phyloP scores from a whole-genome alignment of 305 asterid genomes.

The Rubia balearica region DNA sequence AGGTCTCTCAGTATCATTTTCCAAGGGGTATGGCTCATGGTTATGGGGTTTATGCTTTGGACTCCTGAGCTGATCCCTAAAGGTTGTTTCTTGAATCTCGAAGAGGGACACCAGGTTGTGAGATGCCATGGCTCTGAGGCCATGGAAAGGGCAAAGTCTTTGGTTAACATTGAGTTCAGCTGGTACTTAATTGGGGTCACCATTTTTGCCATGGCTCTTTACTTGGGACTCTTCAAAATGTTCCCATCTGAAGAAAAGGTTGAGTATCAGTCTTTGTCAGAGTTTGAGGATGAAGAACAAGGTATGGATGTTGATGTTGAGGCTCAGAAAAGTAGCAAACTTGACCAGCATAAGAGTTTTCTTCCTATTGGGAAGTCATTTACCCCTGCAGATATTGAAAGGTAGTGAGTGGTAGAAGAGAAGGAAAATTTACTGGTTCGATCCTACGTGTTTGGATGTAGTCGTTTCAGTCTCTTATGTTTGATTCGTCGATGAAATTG shows the following conservation, averaged over 20 bases:
- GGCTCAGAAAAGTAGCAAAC: conserved; percentile 36
- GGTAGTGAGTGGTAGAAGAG: conserved; percentile 22
- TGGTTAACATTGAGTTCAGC: conserved; percentile 42
- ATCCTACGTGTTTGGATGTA: not conserved
- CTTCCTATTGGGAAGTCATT: conserved; percentile 30
- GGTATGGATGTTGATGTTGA: conserved; percentile 35
- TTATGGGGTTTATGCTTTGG: conserved; percentile 81
- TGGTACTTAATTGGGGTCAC: conserved; percentile 45
- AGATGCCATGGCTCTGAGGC: conserved; percentile 54
- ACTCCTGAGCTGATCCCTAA: conserved; percentile 58
- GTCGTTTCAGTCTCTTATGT: not conserved
- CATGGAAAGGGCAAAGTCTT: conserved; percentile 52
- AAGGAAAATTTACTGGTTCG: not conserved
- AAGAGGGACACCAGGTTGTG: conserved; percentile 54
- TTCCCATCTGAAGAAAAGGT: conserved; percentile 19
- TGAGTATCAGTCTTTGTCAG: conserved; percentile 22
- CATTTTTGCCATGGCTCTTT: conserved; percentile 28
- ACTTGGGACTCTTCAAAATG: conserved; percentile 28
- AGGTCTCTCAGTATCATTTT: conserved; percentile 53
- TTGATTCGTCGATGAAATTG: not conserved
- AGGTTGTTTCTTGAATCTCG: conserved; percentile 58
- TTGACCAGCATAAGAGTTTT: conserved; percentile 19
- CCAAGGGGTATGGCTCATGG: conserved; percentile 81
- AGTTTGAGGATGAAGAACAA: conserved; percentile 17
- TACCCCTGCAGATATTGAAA: conserved; percentile 33